Base-by-base conservation (phyloP, 2,329 filamentous ascomycete species). In the Colletotrichum liaoningense region DNA sequence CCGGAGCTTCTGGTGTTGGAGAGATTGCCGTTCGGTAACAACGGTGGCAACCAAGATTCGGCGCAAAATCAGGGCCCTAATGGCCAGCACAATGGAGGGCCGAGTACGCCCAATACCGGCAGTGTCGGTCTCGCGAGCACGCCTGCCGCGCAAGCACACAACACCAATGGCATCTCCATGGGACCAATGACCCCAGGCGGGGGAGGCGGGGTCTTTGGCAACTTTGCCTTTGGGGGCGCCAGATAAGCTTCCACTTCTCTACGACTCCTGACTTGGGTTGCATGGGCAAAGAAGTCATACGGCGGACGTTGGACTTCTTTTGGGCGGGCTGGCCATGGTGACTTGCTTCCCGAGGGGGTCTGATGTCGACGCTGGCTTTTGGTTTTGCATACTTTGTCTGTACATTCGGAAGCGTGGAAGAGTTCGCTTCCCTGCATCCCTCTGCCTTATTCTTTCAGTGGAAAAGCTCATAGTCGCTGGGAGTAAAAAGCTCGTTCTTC, bases 111-210 rank as follows among this genome's bases (percentile, higher is more conserved):
- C 1, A 94, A 93, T 79, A 96, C 94, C 14, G 92, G 80, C 73
- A 86, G 81, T 74, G 86, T 82, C 59, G 85, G 85, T 30, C 82
- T 89, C 33, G 87, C 81, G 30, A 86, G 83, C 54, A 88, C 87
- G 30, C 86, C 87, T 16, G 86, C 84, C 9, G 82, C 84, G 19
- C 86, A 88, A 76, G 83, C 83, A 68, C 86, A 90, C 76, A 88
- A 91, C 81, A 89, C 86, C 76, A 92, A 88, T 79, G 89, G 85
- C 65, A 83, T 87, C 79, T 83, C 79, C 33, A 90, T 93, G 81
- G 93, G 92, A 3, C 90, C 93, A 46, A 92, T 95, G 88, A 97
- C 94, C 8, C 94, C 94, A 1, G 93, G 94, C 30, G 93, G 91
- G 24, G 91, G 91, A 2, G 92, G 92, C 30, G 93, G 93, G 64